Base-by-base conservation (phyloP, 2,329 filamentous ascomycete species). In the Fusarium gaditjirri region DNA sequence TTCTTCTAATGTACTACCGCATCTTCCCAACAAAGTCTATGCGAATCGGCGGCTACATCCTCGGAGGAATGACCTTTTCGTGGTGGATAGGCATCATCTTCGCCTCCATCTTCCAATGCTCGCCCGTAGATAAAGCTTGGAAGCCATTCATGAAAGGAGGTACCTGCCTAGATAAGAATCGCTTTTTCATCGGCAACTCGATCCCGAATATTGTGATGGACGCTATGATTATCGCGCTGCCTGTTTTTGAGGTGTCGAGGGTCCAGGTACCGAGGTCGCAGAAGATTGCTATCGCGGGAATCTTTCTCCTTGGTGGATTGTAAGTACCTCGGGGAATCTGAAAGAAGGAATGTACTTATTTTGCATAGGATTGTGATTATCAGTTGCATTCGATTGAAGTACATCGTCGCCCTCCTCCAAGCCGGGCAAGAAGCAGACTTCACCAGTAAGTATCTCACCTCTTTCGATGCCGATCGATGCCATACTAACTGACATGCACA, bases 401-500 rank as follows among this genome's bases (percentile, higher is more conserved):
- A 36, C 6, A 44, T 67, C 2, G 42, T 67, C 6, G 23, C 31
- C 1, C 52, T 66, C 19, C 29, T 65, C 5, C 31, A 52, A 11
- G 61, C 33, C 2, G 64, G 61, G 0, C n/a, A 41, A 8, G 21
- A 46, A 11, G 41, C 43, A 31, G 64, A 60, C 21, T 65, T 65
- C 6, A 59, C 64, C 0, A 49, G 64, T 65, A 27, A 38, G 35
- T 4, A 14, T 1, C 19, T 3, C 3, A 5, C 16, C 0, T 2
- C 5, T 29, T 21, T 0, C 19, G 0, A 0, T 4, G 0, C 2
- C 9, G 1, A 13, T 47, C 2, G 3, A 1, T 0, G 0, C 7
- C 14, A 17, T 13, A 23, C 10, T 36, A 11, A 27, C 25, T 2
- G 2, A 35, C 5, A 14, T 7, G 0, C 2, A 6, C 17, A 67